These are phyloP conservation scores for Schizophyllum commune DNA, from an alignment of 1,284 basidiomycete species.

Conservation along the genomic window DNA sequence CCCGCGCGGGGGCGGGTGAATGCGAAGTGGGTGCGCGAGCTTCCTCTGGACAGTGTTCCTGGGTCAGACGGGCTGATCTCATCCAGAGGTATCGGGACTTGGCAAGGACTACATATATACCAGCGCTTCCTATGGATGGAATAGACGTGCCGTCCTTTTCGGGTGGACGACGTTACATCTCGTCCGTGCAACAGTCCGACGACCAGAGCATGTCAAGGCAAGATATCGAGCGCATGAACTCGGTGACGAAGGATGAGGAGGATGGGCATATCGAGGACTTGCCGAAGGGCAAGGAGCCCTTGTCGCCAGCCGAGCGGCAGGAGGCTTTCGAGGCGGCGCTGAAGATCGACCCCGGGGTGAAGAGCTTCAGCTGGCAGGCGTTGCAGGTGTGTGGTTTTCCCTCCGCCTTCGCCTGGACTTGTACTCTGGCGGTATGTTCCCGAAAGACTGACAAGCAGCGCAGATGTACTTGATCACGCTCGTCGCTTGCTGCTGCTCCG, in stretches of 20 bases:
- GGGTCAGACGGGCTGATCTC: not conserved
- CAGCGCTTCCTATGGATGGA: not conserved
- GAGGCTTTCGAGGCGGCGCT: conserved; percentile 37
- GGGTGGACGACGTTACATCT: not conserved
- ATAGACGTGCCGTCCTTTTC: not conserved
- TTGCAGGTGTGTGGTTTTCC: no score
- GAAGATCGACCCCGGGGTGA: conserved; percentile 41
- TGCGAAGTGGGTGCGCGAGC: not conserved
- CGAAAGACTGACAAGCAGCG: not conserved
- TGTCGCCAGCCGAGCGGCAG: conserved; percentile 24
- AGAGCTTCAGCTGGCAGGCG: conserved; percentile 27
- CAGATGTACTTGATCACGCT: conserved; percentile 38
- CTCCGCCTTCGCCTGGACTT: conserved; percentile 1
- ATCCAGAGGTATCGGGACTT: not conserved
- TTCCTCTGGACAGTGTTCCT: not conserved
- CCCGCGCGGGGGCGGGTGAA: not conserved
- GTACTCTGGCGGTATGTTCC: not conserved
- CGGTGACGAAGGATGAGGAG: not conserved
- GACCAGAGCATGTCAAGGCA: conserved; percentile 4
- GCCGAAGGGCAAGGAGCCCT: not conserved
- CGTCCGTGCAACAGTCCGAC: not conserved
- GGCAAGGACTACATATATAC: no score
- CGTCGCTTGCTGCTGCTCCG: conserved; percentile 41
- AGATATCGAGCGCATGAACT: conserved; percentile 12
- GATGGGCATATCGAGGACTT: not conserved